Conservation (phyloP, 148 eudicot species). For the Pouteria glomerata region DNA sequence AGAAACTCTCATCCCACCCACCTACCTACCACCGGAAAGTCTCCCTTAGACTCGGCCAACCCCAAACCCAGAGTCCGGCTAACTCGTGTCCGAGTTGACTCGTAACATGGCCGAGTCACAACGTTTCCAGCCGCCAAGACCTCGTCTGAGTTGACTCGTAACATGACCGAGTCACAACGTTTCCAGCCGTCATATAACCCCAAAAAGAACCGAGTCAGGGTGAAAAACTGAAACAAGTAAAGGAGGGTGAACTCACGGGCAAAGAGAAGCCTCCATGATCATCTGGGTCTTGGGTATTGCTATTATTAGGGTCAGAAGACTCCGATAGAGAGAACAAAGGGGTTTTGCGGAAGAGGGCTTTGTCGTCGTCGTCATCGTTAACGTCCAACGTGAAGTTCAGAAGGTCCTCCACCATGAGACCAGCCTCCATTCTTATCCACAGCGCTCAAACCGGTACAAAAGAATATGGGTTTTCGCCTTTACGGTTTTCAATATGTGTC, state of each 20-base stretch:
- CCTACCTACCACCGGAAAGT: neutral
- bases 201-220: neutral
- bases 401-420: slow-evolving; percentile 40
- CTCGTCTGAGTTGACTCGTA: neutral
- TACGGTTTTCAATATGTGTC: too few species aligned
- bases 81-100: neutral
- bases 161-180: neutral
- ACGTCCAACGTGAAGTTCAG: slow-evolving; percentile 45
- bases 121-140: neutral
- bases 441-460: too few species aligned
- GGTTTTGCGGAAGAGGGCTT: neutral
- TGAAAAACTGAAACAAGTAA: neutral
- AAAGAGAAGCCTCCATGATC: slow-evolving; percentile 11
- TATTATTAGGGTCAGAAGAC: slow-evolving; percentile 3
- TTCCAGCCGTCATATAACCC: neutral
- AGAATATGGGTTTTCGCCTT: too few species aligned
- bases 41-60: neutral
- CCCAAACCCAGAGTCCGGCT: neutral
- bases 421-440: slow-evolving; percentile 37
- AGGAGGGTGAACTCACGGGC: slow-evolving; percentile 32
- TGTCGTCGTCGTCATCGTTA: slow-evolving; percentile 26
- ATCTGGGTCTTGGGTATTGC: slow-evolving; percentile 11
- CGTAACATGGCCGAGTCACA: neutral
- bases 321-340: slow-evolving; percentile 17
- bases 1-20: too few species aligned